Evolutionary conservation across 2,329 filamentous ascomycete genomes (phyloP).

Genomic region (Pseudogymnoascus sp.): DNA sequence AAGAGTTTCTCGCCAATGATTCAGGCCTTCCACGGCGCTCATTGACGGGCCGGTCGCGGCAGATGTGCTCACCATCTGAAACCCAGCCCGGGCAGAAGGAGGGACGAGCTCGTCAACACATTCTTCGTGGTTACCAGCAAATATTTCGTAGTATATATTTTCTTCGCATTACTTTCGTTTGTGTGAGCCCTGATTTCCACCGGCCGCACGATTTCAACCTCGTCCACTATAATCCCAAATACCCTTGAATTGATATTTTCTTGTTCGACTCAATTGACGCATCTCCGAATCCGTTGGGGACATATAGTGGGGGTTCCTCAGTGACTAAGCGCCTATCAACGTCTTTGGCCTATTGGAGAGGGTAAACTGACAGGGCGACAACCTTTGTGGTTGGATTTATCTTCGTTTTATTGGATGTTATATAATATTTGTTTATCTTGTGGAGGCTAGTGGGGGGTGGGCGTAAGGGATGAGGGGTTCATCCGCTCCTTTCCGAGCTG

Average conservation of each 20-base stretch:
- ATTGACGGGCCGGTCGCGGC: constrained; percentile 51
- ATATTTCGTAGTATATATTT: constrained; percentile 61
- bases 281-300: not conserved
- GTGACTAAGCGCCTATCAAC: not conserved
- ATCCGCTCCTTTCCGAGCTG: constrained; percentile 8
- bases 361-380: not conserved
- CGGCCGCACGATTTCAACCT: not conserved
- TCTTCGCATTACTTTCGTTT: not conserved
- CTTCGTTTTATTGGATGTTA: constrained; percentile 1
- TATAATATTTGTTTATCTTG: not conserved
- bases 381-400: not conserved
- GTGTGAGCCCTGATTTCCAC: not conserved
- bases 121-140: constrained; percentile 89
- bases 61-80: constrained; percentile 80
- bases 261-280: not conserved
- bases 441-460: constrained; percentile 3
- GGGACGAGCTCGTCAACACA: constrained; percentile 94
- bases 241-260: not conserved
- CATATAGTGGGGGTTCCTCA: not conserved
- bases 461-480: not conserved
- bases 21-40: constrained; percentile 73
- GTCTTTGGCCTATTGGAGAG: not conserved
- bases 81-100: constrained; percentile 79
- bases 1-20: constrained; percentile 90
- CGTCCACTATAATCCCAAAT: not conserved